Percentiles rank a stretch among this genome's conserved stretches.
Evolutionary conservation across 1,139 yeast genomes (phyloP).

Genomic region (Suhomyces coccinellae): DNA sequence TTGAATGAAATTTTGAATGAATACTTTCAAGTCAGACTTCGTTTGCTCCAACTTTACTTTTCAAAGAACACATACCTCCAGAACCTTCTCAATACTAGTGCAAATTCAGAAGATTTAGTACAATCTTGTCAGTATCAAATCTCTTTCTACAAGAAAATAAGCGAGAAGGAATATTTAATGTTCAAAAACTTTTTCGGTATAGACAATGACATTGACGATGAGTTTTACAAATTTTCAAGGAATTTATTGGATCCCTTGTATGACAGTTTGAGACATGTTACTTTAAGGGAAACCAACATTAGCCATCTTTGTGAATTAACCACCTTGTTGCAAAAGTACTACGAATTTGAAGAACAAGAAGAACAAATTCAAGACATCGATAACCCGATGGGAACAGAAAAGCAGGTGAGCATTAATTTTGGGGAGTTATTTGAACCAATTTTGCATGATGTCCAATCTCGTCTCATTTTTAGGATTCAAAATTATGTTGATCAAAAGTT

Average conservation of each 20-base stretch:
- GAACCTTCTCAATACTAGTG: conserved; percentile 5
- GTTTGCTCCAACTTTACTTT: conserved; percentile 42
- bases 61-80: conserved; percentile 12
- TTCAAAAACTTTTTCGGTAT: conserved; percentile 53
- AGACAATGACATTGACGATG: conserved; percentile 22
- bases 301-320: conserved; percentile 72
- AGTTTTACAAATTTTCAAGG: conserved; percentile 57
- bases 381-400: conserved; percentile 4
- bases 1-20: conserved; percentile 62
- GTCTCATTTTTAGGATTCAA: conserved; percentile 79
- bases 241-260: conserved; percentile 73
- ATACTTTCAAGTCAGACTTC: conserved; percentile 59
- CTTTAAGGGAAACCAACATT: conserved; percentile 69
- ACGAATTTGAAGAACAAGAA: conserved; percentile 57
- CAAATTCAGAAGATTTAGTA: conserved; percentile 35
- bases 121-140: conserved; percentile 61
- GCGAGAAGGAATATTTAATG: conserved; percentile 60
- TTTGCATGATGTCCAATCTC: conserved; percentile 72
- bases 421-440: conserved; percentile 70
- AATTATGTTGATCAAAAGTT: conserved; percentile 68
- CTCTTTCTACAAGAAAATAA: conserved; percentile 55
- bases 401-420: conserved; percentile 36
- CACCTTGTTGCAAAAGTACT: conserved; percentile 65
- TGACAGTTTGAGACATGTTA: conserved; percentile 62
- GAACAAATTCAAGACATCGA: conserved; percentile 6